Evolutionary conservation across 345 rosid species (phyloP), one percentile per base, ranked within the genome.

Genomic region (Populus ilicifolia): DNA sequence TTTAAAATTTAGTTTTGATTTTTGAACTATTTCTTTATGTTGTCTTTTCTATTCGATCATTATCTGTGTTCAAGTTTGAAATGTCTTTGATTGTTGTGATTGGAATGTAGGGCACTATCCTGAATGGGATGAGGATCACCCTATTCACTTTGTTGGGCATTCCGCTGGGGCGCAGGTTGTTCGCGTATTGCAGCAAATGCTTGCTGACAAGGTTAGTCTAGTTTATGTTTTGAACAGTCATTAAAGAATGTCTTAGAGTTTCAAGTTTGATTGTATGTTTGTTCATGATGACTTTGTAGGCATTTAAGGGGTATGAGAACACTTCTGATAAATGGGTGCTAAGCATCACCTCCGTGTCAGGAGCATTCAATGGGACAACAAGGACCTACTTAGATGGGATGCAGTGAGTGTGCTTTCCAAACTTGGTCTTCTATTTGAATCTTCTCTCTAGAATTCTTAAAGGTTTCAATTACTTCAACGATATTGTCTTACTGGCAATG

Each of bases 151-250:
- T 84, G 96, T 96, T 41, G 97, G 99, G 70, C 99, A 96, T 80
- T 96, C 99, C 0, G 98, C 98, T 3, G 99, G 99, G 73, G 99
- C 97, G 35, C 99, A 94, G 87, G 99, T 96, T 29, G 92, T 94
- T 83, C 98, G 99, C 61, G 91, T 94, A 50, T 75, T 96, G 96
- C 99, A 96, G 85, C 97, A 96, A 90, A 94, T 96, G 98, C 97
- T 96, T 6, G 93, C 96, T 18, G 93, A 94, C 54, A 92, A 96
- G 94, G 98, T 92, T 80, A 29, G 86, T 74, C 21, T 73, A 25
- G 52, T 73, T 79, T n/a, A 50, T 64, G 1, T 67, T 64, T 25
- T 71, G 65, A 9, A 25, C 25, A 50, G 1, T 59, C 12, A 14
- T 43, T 35, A 43, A 66, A 35, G 54, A 33, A 71, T 74, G 20